A percentile compares a stretch with the other conserved stretches of the same genome.
Conservation (phyloP, 2,329 filamentous ascomycete species). For the Aspergillus sp. region DNA sequence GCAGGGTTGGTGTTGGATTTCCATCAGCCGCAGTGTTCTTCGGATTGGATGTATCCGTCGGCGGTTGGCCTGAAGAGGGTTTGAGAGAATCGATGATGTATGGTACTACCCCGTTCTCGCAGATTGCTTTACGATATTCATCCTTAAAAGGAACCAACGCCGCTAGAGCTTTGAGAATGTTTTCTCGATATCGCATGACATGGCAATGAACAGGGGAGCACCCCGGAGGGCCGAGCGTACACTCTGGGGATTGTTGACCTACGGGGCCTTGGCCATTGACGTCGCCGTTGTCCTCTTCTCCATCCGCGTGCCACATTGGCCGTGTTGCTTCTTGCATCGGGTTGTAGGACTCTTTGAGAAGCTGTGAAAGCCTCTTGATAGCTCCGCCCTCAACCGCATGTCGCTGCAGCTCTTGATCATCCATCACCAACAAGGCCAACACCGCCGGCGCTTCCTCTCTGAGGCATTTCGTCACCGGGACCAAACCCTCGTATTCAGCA, state of each 20-base stretch:
- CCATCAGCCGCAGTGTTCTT: slow-evolving; percentile 51
- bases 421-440: slow-evolving; percentile 68
- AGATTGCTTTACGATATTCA: slow-evolving; percentile 70
- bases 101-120: slow-evolving; percentile 69
- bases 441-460: slow-evolving; percentile 66
- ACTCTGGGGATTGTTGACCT: slow-evolving; percentile 21
- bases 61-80: slow-evolving; percentile 37
- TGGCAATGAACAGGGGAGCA: slow-evolving; percentile 56
- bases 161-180: slow-evolving; percentile 68
- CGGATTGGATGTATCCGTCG: slow-evolving; percentile 19
- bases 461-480: slow-evolving; percentile 44
- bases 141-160: slow-evolving; percentile 75
- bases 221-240: slow-evolving; percentile 53
- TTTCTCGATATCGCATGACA: slow-evolving; percentile 67
- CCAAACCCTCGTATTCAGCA: slow-evolving; percentile 28
- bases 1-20: slow-evolving; percentile 69
- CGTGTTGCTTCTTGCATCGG: slow-evolving; percentile 42
- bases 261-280: slow-evolving; percentile 11
- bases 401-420: slow-evolving; percentile 71
- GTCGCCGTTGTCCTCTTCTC: slow-evolving; percentile 7
- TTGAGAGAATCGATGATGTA: slow-evolving; percentile 79
- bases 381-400: slow-evolving; percentile 65
- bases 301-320: slow-evolving; percentile 48
- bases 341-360: slow-evolving; percentile 61
- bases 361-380: slow-evolving; percentile 53